phyloP scores from a whole-genome alignment of 2,329 filamentous ascomycete species.

The Hypoxylon sp. region DNA sequence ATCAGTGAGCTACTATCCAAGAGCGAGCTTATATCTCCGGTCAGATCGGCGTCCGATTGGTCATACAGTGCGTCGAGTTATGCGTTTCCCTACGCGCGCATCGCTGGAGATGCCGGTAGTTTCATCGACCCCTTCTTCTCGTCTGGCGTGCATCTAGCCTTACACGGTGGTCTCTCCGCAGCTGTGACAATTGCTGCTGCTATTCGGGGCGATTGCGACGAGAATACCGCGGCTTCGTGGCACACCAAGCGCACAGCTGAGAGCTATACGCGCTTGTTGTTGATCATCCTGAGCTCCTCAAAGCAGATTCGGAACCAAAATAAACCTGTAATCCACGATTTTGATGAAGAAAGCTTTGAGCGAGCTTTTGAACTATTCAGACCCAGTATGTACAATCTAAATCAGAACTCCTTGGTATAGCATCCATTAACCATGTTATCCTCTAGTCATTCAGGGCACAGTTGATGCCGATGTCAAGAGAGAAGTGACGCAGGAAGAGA shows the following conservation, averaged over 20 bases:
- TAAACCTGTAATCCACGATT: constrained; percentile 59
- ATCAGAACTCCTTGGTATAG: too few relatives aligned
- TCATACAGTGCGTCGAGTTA: constrained; percentile 64
- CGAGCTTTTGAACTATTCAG: constrained; percentile 60
- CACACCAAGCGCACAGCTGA: constrained; percentile 62
- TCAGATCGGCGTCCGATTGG: constrained; percentile 63
- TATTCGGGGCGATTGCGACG: constrained; percentile 57
- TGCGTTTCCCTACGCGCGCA: constrained; percentile 57
- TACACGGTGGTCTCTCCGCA: constrained; percentile 61
- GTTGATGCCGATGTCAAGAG: constrained; percentile 37
- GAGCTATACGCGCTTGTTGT: constrained; percentile 64
- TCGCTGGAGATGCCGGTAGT: constrained; percentile 63
- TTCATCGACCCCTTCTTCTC: constrained; percentile 67
- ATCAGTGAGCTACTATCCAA: constrained; percentile 53
- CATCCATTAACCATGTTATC: constrained; percentile 12
- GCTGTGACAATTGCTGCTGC: constrained; percentile 61
- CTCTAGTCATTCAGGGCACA: constrained; percentile 58
- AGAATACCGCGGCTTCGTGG: constrained; percentile 58
- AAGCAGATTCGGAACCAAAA: constrained; percentile 60
- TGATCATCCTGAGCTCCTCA: constrained; percentile 55
- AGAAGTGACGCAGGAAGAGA: constrained; percentile 31
- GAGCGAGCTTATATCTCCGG: constrained; percentile 54
- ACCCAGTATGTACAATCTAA: constrained; percentile 54
- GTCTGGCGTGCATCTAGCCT: constrained; percentile 63
- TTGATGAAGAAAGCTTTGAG: constrained; percentile 61